Base-by-base conservation (phyloP, 345 rosid species). In the Noccaea caerulescens region DNA sequence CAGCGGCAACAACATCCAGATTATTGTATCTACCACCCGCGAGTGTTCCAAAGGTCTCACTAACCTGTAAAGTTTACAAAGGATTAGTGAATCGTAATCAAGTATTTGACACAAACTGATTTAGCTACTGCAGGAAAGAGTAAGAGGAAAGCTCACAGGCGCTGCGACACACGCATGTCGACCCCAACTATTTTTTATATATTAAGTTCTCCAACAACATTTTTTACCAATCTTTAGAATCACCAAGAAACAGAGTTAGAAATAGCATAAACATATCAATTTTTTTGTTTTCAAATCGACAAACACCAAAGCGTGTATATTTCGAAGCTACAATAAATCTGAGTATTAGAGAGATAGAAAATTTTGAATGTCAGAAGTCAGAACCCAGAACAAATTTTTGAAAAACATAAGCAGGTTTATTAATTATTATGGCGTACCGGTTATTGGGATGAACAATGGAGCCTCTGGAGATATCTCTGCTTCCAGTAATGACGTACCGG, bases 31-130 rank as follows among this genome's bases (percentile, higher is more conserved):
- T 84, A 60, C 98, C 98, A 44, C 97, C 93, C 30, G 96, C 97
- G 74, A 93, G 80, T 60, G 98, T 90, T 61, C 97, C 98, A 45
- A 93, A 82, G 4, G 96, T 86, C 69, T 93, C 98, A 71, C 90
- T 93, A 16, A 92, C 93, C 98, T 92, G 55, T 74, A 77, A 16
- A 16, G 18, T 16, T 16, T 14, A 7, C 55, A 10, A 33, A 39
- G 14, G 3, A 32, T 32, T 16, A 16, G 18, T 16, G 18, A 16
- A 16, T 16, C 18, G 18, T 16, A 45, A 41, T 36, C 37, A 50
- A 54, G 36, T 52, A 60, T 16, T 16, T 16, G 18, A 16, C 18
- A 16, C 18, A 16, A 71, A 3, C 14, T 33, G 68, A 50, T 41
- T 61, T 34, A 16, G 18, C 18, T 16, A 16, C 18, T 16, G 18